Evolutionary conservation across 208 protist genomes (phyloP).

Genomic region (Crithidia bombi): DNA sequence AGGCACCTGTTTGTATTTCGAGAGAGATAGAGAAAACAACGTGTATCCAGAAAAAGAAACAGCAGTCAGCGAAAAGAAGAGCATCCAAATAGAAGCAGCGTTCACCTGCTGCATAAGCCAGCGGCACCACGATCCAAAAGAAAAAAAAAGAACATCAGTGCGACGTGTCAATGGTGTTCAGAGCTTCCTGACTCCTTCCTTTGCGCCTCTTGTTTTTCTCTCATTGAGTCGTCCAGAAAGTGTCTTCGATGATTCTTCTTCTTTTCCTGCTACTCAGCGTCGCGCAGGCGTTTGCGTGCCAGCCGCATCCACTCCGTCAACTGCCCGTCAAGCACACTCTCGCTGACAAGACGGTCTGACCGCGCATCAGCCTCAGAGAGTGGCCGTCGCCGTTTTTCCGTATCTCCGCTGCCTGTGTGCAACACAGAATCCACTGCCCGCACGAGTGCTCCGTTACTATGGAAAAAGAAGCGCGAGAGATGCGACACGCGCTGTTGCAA

Average conservation of each 20-base stretch:
- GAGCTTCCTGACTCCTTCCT: too few relatives aligned
- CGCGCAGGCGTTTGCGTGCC: constrained; percentile 52
- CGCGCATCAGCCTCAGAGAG: constrained; percentile 16
- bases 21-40: too few relatives aligned
- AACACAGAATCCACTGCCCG: constrained; percentile 18
- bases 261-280: constrained; percentile 6
- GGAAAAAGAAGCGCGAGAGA: constrained; percentile 17
- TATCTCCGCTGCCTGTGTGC: neutral
- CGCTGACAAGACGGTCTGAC: constrained; percentile 27
- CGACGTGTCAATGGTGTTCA: too few relatives aligned
- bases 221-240: too few relatives aligned
- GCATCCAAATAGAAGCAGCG: too few relatives aligned
- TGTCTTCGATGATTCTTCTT: neutral
- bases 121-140: too few relatives aligned
- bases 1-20: too few relatives aligned
- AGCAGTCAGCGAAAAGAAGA: too few relatives aligned
- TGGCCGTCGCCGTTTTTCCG: neutral
- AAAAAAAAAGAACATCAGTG: too few relatives aligned
- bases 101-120: too few relatives aligned
- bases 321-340: constrained; percentile 53
- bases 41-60: too few relatives aligned
- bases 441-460: constrained; percentile 1
- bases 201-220: too few relatives aligned
- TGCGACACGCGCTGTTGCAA: constrained; percentile 10
- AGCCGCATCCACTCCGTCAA: constrained; percentile 56